Percentiles rank a stretch among this genome's conserved stretches.
Conservation (phyloP, 1,284 basidiomycete genomes). For the Ganoderma resinaceum region DNA sequence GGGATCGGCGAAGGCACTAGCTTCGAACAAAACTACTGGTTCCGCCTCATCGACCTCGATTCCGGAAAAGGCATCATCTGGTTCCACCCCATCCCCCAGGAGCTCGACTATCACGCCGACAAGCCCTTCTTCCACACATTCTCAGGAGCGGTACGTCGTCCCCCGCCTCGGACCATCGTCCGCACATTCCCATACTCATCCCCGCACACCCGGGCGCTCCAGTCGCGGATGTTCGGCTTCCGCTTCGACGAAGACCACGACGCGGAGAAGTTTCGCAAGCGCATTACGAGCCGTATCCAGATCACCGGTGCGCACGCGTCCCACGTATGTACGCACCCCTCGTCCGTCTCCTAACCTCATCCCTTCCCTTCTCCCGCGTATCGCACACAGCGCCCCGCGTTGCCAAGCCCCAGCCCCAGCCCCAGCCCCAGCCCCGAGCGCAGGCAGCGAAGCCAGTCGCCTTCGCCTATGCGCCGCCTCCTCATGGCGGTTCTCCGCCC, state of each 20-base stretch:
- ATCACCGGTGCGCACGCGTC: constrained; percentile 26
- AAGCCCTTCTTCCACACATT: constrained; percentile 94
- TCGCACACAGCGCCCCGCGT: not conserved
- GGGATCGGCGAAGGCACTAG: constrained; percentile 29
- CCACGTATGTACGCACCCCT: not conserved
- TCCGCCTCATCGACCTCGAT: constrained; percentile 77
- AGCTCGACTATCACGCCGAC: constrained; percentile 86
- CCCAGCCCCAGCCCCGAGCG: constrained; percentile 8
- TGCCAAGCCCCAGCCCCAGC: constrained; percentile 22
- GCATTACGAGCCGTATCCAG: constrained; percentile 44
- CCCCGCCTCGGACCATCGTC: constrained; percentile 4
- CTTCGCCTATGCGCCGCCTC: constrained; percentile 20
- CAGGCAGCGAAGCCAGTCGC: constrained; percentile 6
- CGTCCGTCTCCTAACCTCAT: constrained; percentile 10
- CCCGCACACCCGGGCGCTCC: constrained; percentile 9
- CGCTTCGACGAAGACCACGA: constrained; percentile 73
- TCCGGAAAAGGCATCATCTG: constrained; percentile 80
- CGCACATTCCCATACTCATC: constrained; percentile 5
- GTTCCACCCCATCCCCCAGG: constrained; percentile 86
- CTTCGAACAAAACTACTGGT: constrained; percentile 55
- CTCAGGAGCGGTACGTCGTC: constrained; percentile 75
- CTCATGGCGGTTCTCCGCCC: constrained; percentile 12
- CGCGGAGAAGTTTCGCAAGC: constrained; percentile 59
- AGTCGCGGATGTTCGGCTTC: constrained; percentile 85
- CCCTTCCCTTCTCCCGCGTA: not conserved